A percentile compares a stretch with the other conserved stretches of the same genome.
phyloP scores from a whole-genome alignment of 352 stramenopile genomes.

The Phytophthora europaea region DNA sequence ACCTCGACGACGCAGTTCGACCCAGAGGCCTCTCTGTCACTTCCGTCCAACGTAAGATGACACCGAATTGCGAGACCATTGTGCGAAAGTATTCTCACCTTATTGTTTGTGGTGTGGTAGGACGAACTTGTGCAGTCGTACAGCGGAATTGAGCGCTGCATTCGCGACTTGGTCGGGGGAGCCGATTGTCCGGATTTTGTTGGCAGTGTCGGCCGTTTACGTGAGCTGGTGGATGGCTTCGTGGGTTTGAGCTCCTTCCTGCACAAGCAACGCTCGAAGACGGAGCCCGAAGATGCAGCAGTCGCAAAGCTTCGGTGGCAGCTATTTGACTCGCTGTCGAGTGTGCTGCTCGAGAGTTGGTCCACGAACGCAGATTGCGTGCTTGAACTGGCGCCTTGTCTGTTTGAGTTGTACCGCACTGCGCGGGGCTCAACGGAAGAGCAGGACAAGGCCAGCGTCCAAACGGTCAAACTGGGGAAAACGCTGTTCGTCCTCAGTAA shows the following conservation, averaged over 20 bases:
- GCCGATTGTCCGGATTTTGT: slow-evolving; percentile 4
- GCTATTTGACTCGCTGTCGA: slow-evolving; percentile 41
- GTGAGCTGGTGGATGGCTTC: slow-evolving; percentile 31
- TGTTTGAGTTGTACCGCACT: slow-evolving; percentile 50
- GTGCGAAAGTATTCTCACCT: background rate
- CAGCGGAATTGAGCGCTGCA: slow-evolving; percentile 28
- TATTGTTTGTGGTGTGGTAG: slow-evolving; percentile 18
- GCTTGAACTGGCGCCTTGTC: slow-evolving; percentile 49
- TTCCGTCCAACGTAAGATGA: slow-evolving; percentile 53
- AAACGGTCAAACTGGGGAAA: slow-evolving; percentile 59
- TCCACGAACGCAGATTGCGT: slow-evolving; percentile 38
- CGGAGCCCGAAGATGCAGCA: background rate
- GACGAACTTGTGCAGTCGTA: slow-evolving; percentile 44
- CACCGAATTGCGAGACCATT: background rate
- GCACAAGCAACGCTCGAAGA: slow-evolving; percentile 5
- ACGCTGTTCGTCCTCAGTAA: slow-evolving; percentile 82
- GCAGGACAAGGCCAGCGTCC: slow-evolving; percentile 4
- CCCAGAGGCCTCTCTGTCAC: slow-evolving; percentile 57
- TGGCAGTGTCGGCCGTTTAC: slow-evolving; percentile 19
- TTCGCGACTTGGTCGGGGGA: slow-evolving; percentile 32
- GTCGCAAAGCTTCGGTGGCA: slow-evolving; percentile 28
- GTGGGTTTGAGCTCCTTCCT: slow-evolving; percentile 46
- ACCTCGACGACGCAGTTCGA: slow-evolving; percentile 33
- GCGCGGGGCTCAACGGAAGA: background rate
- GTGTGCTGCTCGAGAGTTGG: slow-evolving; percentile 45